A percentile compares a stretch with the other conserved stretches of the same genome.
phyloP scores from a whole-genome alignment of 768 basidiomycete genomes.

The Podaxis mareebaensis region DNA sequence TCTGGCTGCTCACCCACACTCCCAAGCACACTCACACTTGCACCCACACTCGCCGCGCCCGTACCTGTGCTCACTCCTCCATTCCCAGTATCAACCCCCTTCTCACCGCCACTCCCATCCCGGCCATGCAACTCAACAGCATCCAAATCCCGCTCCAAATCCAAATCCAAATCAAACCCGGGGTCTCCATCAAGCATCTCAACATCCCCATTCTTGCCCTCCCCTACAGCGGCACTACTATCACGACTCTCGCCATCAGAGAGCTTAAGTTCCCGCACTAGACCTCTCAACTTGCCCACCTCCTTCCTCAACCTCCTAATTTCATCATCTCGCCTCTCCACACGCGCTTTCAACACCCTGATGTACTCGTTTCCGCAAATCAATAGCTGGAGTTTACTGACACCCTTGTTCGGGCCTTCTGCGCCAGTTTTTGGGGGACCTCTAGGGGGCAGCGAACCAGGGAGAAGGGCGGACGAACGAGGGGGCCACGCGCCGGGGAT shows the following conservation, averaged over 20 bases:
- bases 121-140: conserved; percentile 38
- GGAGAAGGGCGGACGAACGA: conserved; percentile 50
- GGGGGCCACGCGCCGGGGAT: conserved; percentile 22
- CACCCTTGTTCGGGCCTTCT: conserved; percentile 93
- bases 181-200: conserved; percentile 31
- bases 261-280: conserved; percentile 30
- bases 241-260: conserved; percentile 29
- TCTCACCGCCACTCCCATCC: conserved; percentile 18
- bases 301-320: conserved; percentile 68
- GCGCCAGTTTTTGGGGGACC: conserved; percentile 82
- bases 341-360: conserved; percentile 68
- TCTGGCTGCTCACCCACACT: conserved; percentile 14
- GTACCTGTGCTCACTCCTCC: background rate
- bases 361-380: conserved; percentile 92
- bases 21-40: conserved; percentile 2
- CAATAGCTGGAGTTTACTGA: conserved; percentile 90
- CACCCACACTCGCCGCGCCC: background rate
- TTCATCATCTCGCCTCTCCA: conserved; percentile 81
- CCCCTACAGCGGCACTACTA: no score
- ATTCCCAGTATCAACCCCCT: background rate
- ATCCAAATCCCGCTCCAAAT: conserved; percentile 63
- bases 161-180: conserved; percentile 41
- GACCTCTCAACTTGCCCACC: conserved; percentile 55
- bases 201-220: conserved; percentile 32
- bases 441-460: conserved; percentile 87